Base-by-base conservation (phyloP, 768 basidiomycete genomes). In the Vishniacozyma victoriae region DNA sequence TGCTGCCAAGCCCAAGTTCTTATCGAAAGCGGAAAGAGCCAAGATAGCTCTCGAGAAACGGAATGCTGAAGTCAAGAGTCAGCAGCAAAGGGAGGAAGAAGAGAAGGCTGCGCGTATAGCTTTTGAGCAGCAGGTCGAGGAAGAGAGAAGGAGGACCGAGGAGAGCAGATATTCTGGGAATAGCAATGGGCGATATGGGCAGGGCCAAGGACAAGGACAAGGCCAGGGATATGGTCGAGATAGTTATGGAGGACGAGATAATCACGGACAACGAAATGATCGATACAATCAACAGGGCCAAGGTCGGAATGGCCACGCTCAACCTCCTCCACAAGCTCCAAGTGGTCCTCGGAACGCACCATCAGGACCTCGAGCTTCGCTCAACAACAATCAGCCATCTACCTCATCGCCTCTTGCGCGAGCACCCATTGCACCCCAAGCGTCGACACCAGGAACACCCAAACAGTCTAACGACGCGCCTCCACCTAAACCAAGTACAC, bases 1-100 rank as follows among this genome's bases (percentile, higher is more conserved):
- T 1, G 86, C 89, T 41, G 76, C 90, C 41, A 95, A 89, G 91
- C 93, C 93, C 27, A 93, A 82, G 72, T 97, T 97, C 76, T 77
- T 97, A 13, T 81, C 87, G 2, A 97, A 87, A 73, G 87, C 91
- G 57, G 87, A 95, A 63, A 82, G 93, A 41, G 88, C 87, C 15
- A 81, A 82, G 64, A 74, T 95, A 27, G 93, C 93, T 3, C 86
- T 96, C 52, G 82, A 84, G 14, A 86, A 87, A 60, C 83, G 93
- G 13, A 79, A 83, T 16, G 79, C 85, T 50, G 92, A 96, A 67
- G 84, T 96, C 33, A 78, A 75, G 42, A 81, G 81, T 36, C 79
- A 87, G 63, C 82, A 78, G 51, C 81, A 80, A 46, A 78, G 76
- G 41, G 83, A 84, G 16, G 85, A 88, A 38, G 74, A 73, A 5